Conservation (phyloP, 2,329 filamentous ascomycete genomes). For the Alternaria arborescens region DNA sequence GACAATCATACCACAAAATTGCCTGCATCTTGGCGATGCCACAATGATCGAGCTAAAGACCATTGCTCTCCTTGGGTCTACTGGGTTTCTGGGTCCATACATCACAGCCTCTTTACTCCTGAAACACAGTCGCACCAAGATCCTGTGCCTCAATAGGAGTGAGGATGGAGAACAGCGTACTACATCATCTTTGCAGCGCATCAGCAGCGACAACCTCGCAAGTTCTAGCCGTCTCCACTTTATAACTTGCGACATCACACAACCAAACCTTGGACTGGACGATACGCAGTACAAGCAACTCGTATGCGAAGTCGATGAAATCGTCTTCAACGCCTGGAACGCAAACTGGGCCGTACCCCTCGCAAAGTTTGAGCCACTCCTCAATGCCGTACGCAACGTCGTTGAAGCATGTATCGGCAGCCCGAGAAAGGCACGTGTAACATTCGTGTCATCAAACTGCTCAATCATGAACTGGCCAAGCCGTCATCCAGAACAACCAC, state of each 20-base stretch:
- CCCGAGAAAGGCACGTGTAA: not conserved
- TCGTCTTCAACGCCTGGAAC: conserved; percentile 7
- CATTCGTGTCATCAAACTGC: not conserved
- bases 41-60: not conserved
- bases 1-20: not conserved
- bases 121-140: not conserved
- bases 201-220: not conserved
- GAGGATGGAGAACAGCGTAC: conserved; percentile 3
- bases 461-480: conserved; percentile 1
- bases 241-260: not conserved
- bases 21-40: not conserved
- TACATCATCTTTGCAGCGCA: not conserved
- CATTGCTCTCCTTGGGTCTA: not conserved
- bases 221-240: not conserved
- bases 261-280: not conserved
- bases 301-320: not conserved
- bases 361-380: not conserved
- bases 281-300: not conserved
- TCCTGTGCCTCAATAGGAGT: conserved; percentile 4
- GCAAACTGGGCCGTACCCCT: conserved; percentile 1
- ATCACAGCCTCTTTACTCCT: not conserved
- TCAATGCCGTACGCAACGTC: not conserved
- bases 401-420: not conserved
- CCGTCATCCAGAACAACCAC: not conserved
- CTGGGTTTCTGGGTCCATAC: conserved; percentile 1